phyloP scores from a whole-genome alignment of 2,329 filamentous ascomycete species.

The Talaromyces sp. region DNA sequence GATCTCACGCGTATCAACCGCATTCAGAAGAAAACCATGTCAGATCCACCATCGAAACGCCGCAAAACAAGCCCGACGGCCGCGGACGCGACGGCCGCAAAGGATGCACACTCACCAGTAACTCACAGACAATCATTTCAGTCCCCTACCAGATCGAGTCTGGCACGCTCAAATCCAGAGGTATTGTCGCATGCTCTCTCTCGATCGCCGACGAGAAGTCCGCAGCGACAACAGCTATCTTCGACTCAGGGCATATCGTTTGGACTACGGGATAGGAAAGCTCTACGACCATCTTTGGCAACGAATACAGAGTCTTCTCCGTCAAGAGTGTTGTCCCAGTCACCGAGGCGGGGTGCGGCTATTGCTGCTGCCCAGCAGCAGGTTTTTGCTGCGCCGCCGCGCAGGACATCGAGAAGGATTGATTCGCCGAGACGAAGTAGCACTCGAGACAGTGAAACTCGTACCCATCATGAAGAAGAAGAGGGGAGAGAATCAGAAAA shows the following conservation, averaged over 20 bases:
- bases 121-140: slow-evolving; percentile 54
- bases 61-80: slow-evolving; percentile 57
- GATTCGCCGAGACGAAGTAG: slow-evolving; percentile 18
- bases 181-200: slow-evolving; percentile 46
- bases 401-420: slow-evolving; percentile 32
- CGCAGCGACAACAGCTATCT: slow-evolving; percentile 19
- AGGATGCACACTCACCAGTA: slow-evolving; percentile 22
- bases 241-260: slow-evolving; percentile 21
- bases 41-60: slow-evolving; percentile 58
- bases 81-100: slow-evolving; percentile 35
- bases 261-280: slow-evolving; percentile 34
- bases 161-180: slow-evolving; percentile 57
- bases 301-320: slow-evolving; percentile 13
- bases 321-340: slow-evolving; percentile 7
- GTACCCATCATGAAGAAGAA: not conserved
- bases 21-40: slow-evolving; percentile 38
- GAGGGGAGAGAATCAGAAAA: not conserved
- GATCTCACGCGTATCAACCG: not conserved
- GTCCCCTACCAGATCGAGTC: slow-evolving; percentile 62
- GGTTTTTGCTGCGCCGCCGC: slow-evolving; percentile 33
- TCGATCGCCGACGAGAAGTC: slow-evolving; percentile 35
- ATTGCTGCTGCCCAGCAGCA: slow-evolving; percentile 25
- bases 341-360: slow-evolving; percentile 22
- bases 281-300: slow-evolving; percentile 31
- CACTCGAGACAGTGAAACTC: slow-evolving; percentile 22